Percentiles rank a stretch among this genome's conserved stretches.
Conservation (phyloP, 2,329 filamentous ascomycete genomes). For the Penicillium olsonii region DNA sequence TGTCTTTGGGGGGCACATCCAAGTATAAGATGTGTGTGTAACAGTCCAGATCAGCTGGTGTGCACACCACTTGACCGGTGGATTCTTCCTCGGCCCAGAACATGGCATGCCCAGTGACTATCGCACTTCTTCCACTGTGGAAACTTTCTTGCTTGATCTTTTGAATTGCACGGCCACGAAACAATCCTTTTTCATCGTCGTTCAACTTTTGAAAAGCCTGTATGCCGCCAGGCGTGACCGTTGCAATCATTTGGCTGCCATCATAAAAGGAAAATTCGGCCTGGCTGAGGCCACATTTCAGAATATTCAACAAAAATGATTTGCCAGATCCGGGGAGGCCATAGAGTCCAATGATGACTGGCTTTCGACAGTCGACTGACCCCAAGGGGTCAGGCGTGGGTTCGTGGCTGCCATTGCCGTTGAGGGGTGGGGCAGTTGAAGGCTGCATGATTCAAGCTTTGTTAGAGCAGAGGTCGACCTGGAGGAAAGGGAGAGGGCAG, state of each 20-base stretch:
- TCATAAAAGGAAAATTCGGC: conserved; percentile 53
- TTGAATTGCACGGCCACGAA: conserved; percentile 50
- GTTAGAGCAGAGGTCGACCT: no score
- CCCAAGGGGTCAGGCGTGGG: conserved; percentile 10
- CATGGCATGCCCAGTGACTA: conserved; percentile 60
- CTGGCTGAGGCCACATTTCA: conserved; percentile 40
- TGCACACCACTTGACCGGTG: conserved; percentile 41
- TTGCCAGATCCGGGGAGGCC: conserved; percentile 60
- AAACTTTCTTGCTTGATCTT: conserved; percentile 44
- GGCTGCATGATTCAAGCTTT: no score
- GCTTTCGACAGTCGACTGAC: conserved; percentile 10
- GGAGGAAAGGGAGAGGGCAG: neutral
- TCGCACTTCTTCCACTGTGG: conserved; percentile 35
- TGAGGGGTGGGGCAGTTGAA: no score
- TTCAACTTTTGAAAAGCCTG: conserved; percentile 47
- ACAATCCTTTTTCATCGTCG: conserved; percentile 38
- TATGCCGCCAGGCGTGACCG: conserved; percentile 50
- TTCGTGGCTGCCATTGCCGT: no score
- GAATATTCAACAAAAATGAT: conserved; percentile 45
- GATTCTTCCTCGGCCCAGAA: conserved; percentile 49
- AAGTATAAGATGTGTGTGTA: conserved; percentile 65
- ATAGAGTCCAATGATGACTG: conserved; percentile 55
- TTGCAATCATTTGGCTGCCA: conserved; percentile 52
- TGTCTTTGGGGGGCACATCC: conserved; percentile 37
- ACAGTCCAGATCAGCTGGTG: conserved; percentile 45